Conservation (phyloP, 305 asterid species). For the Striga hermonthica region DNA sequence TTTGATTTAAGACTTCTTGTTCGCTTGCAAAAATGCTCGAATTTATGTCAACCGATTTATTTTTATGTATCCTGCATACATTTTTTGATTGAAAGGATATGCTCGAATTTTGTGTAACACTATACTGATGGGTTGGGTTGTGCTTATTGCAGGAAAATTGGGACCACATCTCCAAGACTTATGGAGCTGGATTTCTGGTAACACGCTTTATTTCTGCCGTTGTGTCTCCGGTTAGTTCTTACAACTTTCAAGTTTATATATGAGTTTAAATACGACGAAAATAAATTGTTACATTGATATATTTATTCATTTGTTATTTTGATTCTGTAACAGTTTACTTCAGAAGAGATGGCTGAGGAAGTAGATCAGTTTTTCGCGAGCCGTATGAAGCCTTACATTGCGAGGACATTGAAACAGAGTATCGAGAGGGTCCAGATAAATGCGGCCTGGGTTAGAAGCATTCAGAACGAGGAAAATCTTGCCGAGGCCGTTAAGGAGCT, state of each 20-base stretch:
- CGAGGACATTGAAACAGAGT: conserved; percentile 90
- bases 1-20: too few species aligned
- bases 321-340: conserved; percentile 54
- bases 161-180: conserved; percentile 69
- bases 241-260: neutral
- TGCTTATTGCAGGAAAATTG: conserved; percentile 58
- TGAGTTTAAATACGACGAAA: neutral
- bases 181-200: conserved; percentile 81
- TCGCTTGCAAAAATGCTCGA: too few species aligned
- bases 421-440: conserved; percentile 75
- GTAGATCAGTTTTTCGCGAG: conserved; percentile 68
- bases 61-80: too few species aligned
- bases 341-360: conserved; percentile 68
- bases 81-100: too few species aligned
- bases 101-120: neutral
- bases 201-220: conserved; percentile 67
- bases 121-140: conserved; percentile 3
- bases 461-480: conserved; percentile 64
- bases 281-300: neutral
- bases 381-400: conserved; percentile 74
- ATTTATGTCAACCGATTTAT: too few species aligned
- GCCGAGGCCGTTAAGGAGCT: conserved; percentile 60
- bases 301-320: neutral
- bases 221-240: conserved; percentile 70
- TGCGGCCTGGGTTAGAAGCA: conserved; percentile 77